phyloP scores from a whole-genome alignment of 106 monocot species.

The Agapanthus africanus region DNA sequence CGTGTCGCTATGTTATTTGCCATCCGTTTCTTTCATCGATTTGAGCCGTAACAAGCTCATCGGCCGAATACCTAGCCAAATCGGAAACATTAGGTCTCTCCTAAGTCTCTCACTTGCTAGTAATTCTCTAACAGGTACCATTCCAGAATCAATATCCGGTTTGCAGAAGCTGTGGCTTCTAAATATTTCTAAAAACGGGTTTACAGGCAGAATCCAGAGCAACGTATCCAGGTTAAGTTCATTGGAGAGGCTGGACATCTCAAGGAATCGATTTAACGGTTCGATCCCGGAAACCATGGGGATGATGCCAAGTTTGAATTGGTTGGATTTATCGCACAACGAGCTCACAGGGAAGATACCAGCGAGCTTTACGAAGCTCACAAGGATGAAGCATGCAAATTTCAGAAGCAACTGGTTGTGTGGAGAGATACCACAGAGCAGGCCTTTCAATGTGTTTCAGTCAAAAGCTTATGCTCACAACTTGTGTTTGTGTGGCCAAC shows the following conservation, averaged over 20 bases:
- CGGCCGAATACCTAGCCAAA: constrained; percentile 48
- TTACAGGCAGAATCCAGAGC: constrained; percentile 59
- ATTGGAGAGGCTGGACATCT: constrained; percentile 53
- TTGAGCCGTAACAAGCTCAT: constrained; percentile 59
- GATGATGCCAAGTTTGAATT: constrained; percentile 33
- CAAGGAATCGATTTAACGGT: constrained; percentile 54
- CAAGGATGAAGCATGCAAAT: constrained; percentile 48
- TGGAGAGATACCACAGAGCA: constrained; percentile 66
- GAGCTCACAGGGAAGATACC: constrained; percentile 57
- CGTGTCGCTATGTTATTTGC: constrained; percentile 35
- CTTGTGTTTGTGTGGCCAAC: constrained; percentile 67
- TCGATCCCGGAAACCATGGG: constrained; percentile 60
- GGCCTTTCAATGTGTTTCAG: constrained; percentile 64
- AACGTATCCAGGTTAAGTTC: constrained; percentile 33
- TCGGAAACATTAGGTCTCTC: constrained; percentile 47
- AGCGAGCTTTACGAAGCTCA: constrained; percentile 30
- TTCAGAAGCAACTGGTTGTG: constrained; percentile 65
- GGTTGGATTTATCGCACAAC: constrained; percentile 69
- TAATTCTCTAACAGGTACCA: constrained; percentile 50
- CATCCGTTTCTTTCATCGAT: constrained; percentile 6
- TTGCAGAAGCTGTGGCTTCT: constrained; percentile 71
- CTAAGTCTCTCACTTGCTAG: constrained; percentile 39
- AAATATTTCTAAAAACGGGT: constrained; percentile 60
- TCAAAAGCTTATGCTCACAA: constrained; percentile 66
- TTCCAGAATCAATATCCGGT: constrained; percentile 49